These are phyloP conservation scores for Scedosporium minutisporum DNA, from an alignment of 2,329 filamentous ascomycete species.

Conservation along the genomic window DNA sequence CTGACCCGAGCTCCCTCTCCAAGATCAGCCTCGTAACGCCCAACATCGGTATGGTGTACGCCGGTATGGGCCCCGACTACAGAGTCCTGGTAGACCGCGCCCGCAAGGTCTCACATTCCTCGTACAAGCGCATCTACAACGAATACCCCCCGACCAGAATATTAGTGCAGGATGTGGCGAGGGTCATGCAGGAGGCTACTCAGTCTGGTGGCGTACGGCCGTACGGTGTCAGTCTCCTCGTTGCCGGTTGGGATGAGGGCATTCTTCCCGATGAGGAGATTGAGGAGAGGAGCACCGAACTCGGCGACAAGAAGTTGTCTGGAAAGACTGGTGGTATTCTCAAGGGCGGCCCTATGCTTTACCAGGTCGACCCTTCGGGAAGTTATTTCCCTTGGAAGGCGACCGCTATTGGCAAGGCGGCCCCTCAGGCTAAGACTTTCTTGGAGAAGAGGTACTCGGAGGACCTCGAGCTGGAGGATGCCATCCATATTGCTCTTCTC, in stretches of 20 bases:
- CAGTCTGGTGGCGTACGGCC: slow-evolving; percentile 95
- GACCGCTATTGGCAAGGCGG: slow-evolving; percentile 96
- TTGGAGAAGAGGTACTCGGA: slow-evolving; percentile 98
- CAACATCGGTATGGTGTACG: slow-evolving; percentile 99
- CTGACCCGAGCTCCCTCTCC: slow-evolving; percentile 87
- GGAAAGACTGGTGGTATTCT: slow-evolving; percentile 91
- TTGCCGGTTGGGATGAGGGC: slow-evolving; percentile 97
- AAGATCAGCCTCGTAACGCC: slow-evolving; percentile 98
- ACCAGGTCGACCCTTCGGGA: slow-evolving; percentile 97
- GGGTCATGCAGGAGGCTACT: slow-evolving; percentile 97
- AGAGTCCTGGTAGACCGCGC: slow-evolving; percentile 95
- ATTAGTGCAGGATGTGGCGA: slow-evolving; percentile 94
- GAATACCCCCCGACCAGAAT: slow-evolving; percentile 99
- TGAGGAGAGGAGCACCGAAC: slow-evolving; percentile 44
- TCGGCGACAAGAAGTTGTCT: slow-evolving; percentile 52
- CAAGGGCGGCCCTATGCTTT: slow-evolving; percentile 93
- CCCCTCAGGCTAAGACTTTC: slow-evolving; percentile 97
- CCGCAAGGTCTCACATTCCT: slow-evolving; percentile 94
- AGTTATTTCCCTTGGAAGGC: slow-evolving; percentile 99
- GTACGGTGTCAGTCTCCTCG: slow-evolving; percentile 89
- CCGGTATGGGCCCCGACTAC: slow-evolving; percentile 98
- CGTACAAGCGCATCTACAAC: slow-evolving; percentile 99
- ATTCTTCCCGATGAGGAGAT: slow-evolving; percentile 75
- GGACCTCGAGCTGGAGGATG: slow-evolving; percentile 92
- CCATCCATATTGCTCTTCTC: slow-evolving; percentile 93